Conservation (phyloP, 768 basidiomycete genomes). For the Xerocomellus dryophilus region DNA sequence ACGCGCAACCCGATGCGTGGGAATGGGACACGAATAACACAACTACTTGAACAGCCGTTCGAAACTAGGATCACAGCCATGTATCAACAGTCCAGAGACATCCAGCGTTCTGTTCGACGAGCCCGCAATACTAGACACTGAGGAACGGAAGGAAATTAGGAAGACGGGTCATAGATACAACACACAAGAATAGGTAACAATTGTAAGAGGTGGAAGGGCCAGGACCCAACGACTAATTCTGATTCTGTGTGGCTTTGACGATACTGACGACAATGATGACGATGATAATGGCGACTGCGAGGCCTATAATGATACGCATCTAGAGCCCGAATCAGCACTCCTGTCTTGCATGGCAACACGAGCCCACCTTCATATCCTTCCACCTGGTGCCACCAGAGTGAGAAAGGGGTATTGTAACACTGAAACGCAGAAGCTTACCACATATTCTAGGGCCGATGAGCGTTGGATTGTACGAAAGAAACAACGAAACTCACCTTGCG, state of each 20-base stretch:
- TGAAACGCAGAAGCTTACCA: conserved; percentile 55
- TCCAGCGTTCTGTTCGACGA: conserved; percentile 14
- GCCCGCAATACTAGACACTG: conserved; percentile 18
- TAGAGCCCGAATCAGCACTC: conserved; percentile 31
- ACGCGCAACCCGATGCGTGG: conserved; percentile 14
- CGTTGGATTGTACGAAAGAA: background rate
- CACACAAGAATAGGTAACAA: conserved; percentile 29
- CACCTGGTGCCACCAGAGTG: conserved; percentile 52
- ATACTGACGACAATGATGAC: conserved; percentile 95
- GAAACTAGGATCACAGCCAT: conserved; percentile 15
- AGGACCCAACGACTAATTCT: conserved; percentile 36
- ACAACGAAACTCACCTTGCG: conserved; percentile 65
- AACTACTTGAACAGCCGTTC: conserved; percentile 19
- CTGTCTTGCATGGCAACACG: background rate
- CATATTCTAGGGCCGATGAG: conserved; percentile 63
- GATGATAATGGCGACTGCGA: conserved; percentile 85
- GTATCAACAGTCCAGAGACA: conserved; percentile 25
- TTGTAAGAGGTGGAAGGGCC: conserved; percentile 6
- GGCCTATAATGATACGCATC: conserved; percentile 97
- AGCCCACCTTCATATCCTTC: conserved; percentile 92
- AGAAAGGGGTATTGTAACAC: conserved; percentile 2
- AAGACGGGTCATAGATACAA: conserved; percentile 45
- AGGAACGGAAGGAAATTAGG: conserved; percentile 27
- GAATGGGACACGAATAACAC: conserved; percentile 22
- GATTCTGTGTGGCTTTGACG: conserved; percentile 74